Percentiles rank a stretch among this genome's conserved stretches.
These are phyloP conservation scores for Cladobotryum mycophilum DNA, from an alignment of 2,329 filamentous ascomycete species.

Conservation along the genomic window DNA sequence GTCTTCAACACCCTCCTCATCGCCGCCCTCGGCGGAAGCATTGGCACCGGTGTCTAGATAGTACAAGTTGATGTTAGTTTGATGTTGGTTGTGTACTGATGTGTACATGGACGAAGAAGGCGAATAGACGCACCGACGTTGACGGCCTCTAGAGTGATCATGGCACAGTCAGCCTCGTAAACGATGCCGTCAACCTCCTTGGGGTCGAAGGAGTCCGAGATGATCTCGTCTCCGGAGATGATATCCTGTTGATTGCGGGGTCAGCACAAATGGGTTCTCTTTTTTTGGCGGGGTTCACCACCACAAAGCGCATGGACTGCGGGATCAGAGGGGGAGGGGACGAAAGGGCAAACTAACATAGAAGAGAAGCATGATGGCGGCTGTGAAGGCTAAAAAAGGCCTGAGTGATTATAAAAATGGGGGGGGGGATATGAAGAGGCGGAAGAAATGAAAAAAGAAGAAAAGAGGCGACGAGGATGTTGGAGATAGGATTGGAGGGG, in stretches of 20 bases:
- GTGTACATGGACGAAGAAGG: no score
- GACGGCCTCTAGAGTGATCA: slow-evolving; percentile 74
- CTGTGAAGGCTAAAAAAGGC: slow-evolving; percentile 15
- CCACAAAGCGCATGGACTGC: background rate
- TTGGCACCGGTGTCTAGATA: slow-evolving; percentile 81
- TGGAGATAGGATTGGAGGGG: background rate
- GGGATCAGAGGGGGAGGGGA: slow-evolving; percentile 1
- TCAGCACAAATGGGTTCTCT: slow-evolving; percentile 14
- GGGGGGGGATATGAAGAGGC: slow-evolving; percentile 12
- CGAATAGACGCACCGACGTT: slow-evolving; percentile 53
- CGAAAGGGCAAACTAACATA: slow-evolving; percentile 42
- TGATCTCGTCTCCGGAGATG: slow-evolving; percentile 85
- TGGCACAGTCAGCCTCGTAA: slow-evolving; percentile 88
- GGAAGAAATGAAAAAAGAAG: slow-evolving; percentile 12
- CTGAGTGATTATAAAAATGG: no score
- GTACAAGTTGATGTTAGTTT: background rate
- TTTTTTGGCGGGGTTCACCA: slow-evolving; percentile 7
- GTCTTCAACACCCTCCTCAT: slow-evolving; percentile 73
- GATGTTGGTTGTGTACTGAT: slow-evolving; percentile 17
- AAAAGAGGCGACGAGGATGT: slow-evolving; percentile 10
- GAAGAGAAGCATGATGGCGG: slow-evolving; percentile 67
- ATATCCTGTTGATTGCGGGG: slow-evolving; percentile 60
- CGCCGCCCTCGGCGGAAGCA: slow-evolving; percentile 86
- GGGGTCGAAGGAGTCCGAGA: slow-evolving; percentile 89
- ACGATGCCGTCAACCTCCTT: slow-evolving; percentile 72